Base-by-base conservation (phyloP, 164 flowering plant genomes). In the Vitis rotundifolia region DNA sequence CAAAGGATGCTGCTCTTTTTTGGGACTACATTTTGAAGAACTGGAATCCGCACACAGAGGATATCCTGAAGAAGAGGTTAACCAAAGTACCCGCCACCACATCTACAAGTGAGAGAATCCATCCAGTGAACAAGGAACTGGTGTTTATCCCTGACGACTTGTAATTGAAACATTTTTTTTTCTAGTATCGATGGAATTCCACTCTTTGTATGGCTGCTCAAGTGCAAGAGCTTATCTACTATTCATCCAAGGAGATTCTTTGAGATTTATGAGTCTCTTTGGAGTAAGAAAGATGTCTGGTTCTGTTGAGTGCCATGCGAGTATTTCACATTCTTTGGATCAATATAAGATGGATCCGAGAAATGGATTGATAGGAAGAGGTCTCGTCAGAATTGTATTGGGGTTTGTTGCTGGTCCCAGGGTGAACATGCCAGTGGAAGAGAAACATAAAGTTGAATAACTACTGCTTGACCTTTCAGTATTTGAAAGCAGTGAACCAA, bases 381-480 rank as follows among this genome's bases (percentile, higher is more conserved):
- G 69, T 16, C 59, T 74, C 2, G 58, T 74, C 16, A 68, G 64
- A 53, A 19, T 74, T 22, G 44, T 68, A 7, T 55, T 74, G 51
- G 72, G 64, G 22, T 74, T 68, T 47, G 72, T 74, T 22, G 62
- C 77, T 48, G 58, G 50, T 68, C 62, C 76, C 10, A 14, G 15
- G 57, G 26, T 68, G 9, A 14, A 68, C 19, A 68, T 68, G 65
- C 22, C 71, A 14, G 48, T 53, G 49, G 13, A 56, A 29, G 61
- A 55, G 53, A 61, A 71, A 49, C 71, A 63, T 15, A 10, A 62
- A 56, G 51, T 10, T 49, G 76, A 63, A 31, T 54, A 47, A 31
- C 55, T 58, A 13, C 28, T 73, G 11, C 71, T 73, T 65, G 48
- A 44, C 11, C 26, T 65, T 10, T 22, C 69, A 9, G 44, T 71